These are phyloP conservation scores for Tolypocladium sp. DNA, from an alignment of 2,329 filamentous ascomycete species.

Conservation along the genomic window DNA sequence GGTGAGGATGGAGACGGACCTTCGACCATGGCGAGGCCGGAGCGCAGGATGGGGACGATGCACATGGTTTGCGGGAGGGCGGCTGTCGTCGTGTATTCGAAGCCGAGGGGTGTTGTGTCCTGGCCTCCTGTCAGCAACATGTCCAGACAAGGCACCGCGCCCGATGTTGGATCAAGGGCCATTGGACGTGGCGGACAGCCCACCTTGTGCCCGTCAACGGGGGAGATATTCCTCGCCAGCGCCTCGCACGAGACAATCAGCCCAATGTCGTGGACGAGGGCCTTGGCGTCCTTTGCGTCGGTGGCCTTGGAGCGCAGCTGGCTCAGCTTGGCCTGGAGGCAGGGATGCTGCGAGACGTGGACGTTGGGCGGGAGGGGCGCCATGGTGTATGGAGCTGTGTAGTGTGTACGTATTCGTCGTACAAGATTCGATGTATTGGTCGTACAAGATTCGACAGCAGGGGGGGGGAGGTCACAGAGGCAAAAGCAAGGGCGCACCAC, in stretches of 20 bases:
- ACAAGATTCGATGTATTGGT: too few species aligned
- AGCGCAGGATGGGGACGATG: conserved; percentile 86
- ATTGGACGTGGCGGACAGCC: not conserved
- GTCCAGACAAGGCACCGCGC: not conserved
- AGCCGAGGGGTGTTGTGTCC: conserved; percentile 73
- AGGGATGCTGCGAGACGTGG: conserved; percentile 79
- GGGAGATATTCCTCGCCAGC: conserved; percentile 52
- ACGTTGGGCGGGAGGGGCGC: conserved; percentile 47
- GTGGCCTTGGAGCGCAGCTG: conserved; percentile 71
- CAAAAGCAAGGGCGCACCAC: not conserved
- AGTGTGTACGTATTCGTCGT: too few species aligned
- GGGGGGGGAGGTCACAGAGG: not conserved
- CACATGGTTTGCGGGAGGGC: conserved; percentile 61
- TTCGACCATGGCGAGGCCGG: conserved; percentile 85
- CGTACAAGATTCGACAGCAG: not conserved
- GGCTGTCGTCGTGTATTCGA: conserved; percentile 58
- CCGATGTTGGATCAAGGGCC: not conserved
- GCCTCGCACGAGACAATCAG: conserved; percentile 78
- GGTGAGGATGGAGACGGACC: conserved; percentile 33
- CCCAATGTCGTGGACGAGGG: conserved; percentile 77
- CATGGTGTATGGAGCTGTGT: conserved; percentile 16
- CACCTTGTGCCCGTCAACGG: conserved; percentile 55
- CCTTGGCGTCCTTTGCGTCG: conserved; percentile 66
- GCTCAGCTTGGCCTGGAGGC: conserved; percentile 78
- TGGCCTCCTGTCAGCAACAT: conserved; percentile 22